Percentiles rank a stretch among this genome's conserved stretches.
These are phyloP conservation scores for Lactarius quietus DNA, from an alignment of 768 basidiomycete genomes.

Conservation along the genomic window DNA sequence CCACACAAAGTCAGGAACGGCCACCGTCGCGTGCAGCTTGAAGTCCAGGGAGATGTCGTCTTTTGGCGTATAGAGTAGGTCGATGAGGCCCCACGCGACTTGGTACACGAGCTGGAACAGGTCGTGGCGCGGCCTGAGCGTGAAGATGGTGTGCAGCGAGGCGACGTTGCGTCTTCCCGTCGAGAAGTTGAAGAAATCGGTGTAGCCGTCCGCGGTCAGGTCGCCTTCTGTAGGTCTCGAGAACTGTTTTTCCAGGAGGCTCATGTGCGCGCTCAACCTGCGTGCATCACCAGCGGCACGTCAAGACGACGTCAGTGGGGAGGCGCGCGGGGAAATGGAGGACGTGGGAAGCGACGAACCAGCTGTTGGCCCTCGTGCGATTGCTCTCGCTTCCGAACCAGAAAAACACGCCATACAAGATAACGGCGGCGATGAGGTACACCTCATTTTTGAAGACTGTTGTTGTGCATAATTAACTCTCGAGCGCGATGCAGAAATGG, in stretches of 20 bases:
- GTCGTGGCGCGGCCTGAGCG: constrained; percentile 82
- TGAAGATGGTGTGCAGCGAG: constrained; percentile 76
- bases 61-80: constrained; percentile 64
- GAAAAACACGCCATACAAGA: constrained; percentile 55
- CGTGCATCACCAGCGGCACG: constrained; percentile 11
- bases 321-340: not conserved
- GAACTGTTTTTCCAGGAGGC: constrained; percentile 69
- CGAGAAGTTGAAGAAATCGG: constrained; percentile 82
- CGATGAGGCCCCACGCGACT: constrained; percentile 57
- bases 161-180: constrained; percentile 77
- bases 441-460: constrained; percentile 68
- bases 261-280: constrained; percentile 60
- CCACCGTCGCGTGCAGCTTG: constrained; percentile 50
- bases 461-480: not conserved
- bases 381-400: constrained; percentile 62
- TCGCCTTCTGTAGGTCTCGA: constrained; percentile 57
- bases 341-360: constrained; percentile 47
- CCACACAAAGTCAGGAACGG: constrained; percentile 72
- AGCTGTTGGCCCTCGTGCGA: constrained; percentile 53
- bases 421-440: constrained; percentile 48
- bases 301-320: not conserved
- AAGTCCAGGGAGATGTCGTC: constrained; percentile 81
- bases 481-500: constrained; percentile 7
- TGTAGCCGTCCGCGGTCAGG: constrained; percentile 62
- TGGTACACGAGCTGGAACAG: constrained; percentile 63